Base-by-base conservation (phyloP, 257 asterid species). In the Salvia hispanica region DNA sequence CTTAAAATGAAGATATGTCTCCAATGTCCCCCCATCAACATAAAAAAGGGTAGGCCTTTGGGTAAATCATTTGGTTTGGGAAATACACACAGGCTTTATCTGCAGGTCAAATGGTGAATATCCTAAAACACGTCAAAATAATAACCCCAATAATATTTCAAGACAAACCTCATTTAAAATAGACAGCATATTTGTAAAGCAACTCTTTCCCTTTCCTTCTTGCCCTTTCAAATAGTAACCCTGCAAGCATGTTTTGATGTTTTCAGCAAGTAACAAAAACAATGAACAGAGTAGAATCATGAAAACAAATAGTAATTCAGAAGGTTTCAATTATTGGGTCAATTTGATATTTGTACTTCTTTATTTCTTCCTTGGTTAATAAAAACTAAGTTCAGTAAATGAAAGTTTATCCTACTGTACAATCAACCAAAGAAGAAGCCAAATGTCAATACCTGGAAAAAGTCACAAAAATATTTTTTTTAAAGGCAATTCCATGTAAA, bases 1-100 rank as follows among this genome's bases (percentile, higher is more conserved):
- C 95, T 80, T 86, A 48, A 94, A 90, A 78, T 94, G 96, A 83
- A 91, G 97, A 83, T 96, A 90, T 61, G 97, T 80, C 77, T 94
- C 99, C 73, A 94, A 76, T 67, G 97, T 86, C 69, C 96, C 95
- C 58, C 96, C 95, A 57, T 94, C 99, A 72, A 86, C 91, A 80
- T 88, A 85, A 62, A n/a, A n/a, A 40, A 67, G 28, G 91, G 84
- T 58, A 94, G 68, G 68, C 99, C 96, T 79, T 85, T 88, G 16
- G 95, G 97, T 64, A 85, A 84, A 54, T 75, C 76, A 67, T 66
- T 78, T 57, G 77, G 83, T 75, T 73, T 80, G 79, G n/a, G 86
- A 77, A 72, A 57, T 76, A 78, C 81, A 76, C 37, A 86, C 86
- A 42, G 91, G 95, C 79, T 90, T 94, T 80, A 94, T 94, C 99